Conservation (phyloP, 805 yeast genomes). For the Yarrowia sp. region DNA sequence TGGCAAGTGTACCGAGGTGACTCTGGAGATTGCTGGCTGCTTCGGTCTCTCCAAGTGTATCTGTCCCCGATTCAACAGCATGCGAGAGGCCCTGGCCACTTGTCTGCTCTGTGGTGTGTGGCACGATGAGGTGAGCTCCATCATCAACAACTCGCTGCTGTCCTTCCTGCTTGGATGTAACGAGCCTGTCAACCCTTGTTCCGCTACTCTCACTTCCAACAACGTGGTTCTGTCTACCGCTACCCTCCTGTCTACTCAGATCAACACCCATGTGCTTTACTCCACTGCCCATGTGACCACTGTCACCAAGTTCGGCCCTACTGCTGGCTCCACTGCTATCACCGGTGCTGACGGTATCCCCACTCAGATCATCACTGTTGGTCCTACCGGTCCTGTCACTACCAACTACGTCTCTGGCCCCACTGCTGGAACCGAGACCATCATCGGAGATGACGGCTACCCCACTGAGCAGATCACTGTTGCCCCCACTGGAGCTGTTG, state of each 20-base stretch:
- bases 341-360: background rate
- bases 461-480: background rate
- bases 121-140: background rate
- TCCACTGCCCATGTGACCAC: background rate
- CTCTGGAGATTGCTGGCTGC: background rate
- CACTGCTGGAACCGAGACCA: background rate
- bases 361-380: background rate
- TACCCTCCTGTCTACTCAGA: background rate
- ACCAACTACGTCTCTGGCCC: background rate
- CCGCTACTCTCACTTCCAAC: background rate
- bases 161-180: constrained; percentile 2
- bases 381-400: background rate
- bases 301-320: background rate
- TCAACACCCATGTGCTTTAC: background rate
- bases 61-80: background rate
- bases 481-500: background rate
- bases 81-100: background rate
- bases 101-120: background rate
- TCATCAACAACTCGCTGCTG: background rate
- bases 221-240: background rate
- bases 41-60: background rate
- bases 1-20: background rate
- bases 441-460: background rate
- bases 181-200: background rate
- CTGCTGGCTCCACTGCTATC: background rate